A percentile compares a stretch with the other conserved stretches of the same genome.
Conservation (phyloP, 768 basidiomycete genomes). For the Termitomyces sp. region DNA sequence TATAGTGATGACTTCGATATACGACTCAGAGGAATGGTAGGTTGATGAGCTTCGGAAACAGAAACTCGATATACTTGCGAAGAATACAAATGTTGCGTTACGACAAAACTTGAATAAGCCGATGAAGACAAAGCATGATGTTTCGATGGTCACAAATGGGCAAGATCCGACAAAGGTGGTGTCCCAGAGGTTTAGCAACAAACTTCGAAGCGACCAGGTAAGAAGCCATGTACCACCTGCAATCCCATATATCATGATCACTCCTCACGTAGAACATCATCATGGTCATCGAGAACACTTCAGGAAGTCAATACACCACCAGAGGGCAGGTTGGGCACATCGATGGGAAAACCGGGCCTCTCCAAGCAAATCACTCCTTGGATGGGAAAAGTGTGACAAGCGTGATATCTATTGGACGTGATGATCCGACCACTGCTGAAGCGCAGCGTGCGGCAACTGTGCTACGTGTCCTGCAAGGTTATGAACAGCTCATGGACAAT, state of each 20-base stretch:
- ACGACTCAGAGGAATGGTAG: too few species aligned
- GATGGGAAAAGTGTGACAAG: slow-evolving; percentile 27
- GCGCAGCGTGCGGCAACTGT: slow-evolving; percentile 36
- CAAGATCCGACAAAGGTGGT: slow-evolving; percentile 23
- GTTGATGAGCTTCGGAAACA: slow-evolving; percentile 3
- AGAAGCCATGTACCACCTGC: neutral
- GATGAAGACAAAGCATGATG: slow-evolving; percentile 35
- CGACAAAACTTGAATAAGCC: slow-evolving; percentile 50
- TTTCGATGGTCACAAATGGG: slow-evolving; percentile 22
- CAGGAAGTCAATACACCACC: slow-evolving; percentile 33
- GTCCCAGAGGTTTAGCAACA: slow-evolving; percentile 36
- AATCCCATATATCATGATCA: neutral
- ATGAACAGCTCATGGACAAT: slow-evolving; percentile 27
- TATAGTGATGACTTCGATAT: slow-evolving; percentile 22
- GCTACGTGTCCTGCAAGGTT: slow-evolving; percentile 41
- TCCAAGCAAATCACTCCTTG: slow-evolving; percentile 20
- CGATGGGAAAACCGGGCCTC: slow-evolving; percentile 25
- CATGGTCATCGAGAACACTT: slow-evolving; percentile 9
- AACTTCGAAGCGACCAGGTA: slow-evolving; percentile 35
- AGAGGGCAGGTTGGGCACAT: slow-evolving; percentile 23
- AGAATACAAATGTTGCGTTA: slow-evolving; percentile 40
- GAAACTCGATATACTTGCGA: slow-evolving; percentile 41
- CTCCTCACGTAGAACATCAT: slow-evolving; percentile 1
- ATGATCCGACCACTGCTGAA: slow-evolving; percentile 58
- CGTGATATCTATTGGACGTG: slow-evolving; percentile 52